Base-by-base conservation (phyloP, 2,329 filamentous ascomycete genomes). In the Ophiosphaerella korrae region DNA sequence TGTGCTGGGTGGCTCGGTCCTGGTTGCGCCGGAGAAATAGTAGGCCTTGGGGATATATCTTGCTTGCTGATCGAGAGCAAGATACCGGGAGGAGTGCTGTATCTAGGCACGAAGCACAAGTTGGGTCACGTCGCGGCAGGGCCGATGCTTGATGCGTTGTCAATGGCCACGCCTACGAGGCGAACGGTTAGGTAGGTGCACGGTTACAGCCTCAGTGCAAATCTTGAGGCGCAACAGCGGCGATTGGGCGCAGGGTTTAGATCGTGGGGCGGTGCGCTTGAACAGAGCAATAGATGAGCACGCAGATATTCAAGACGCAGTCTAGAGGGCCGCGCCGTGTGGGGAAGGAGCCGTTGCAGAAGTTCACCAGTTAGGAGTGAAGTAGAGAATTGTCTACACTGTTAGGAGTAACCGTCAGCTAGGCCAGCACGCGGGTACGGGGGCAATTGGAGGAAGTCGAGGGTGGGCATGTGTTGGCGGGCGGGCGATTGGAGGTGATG, bases 121-220 rank as follows among this genome's bases (percentile, higher is more conserved):
- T 53, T 66, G 55, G 65, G 64, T 73, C 70, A 73, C 68, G 69
- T 72, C 65, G 68, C 66, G 57, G 62, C 61, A 68, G 60, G 62
- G 55, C 60, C 59, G 68, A 69, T 70, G 71, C 60, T 72, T 68
- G 71, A 75, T 75, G 72, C 66, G 72, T 70, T 75, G 72, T 74
- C 72, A 75, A 74, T 75, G 71, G 71, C 70, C 68, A 71, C 66
- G 67, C 70, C 71, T 71, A 65, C 67, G 68, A 71, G 70, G 68
- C 64, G 69, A 63, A 57, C 60, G 50, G 57, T 58, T 62, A 60
- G 60, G 62, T 48, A 55, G 42, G 63, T 53, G 68, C 67, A 70
- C 64, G 62, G 63, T 52, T 56, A 57, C 52, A 63, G 67, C 60
- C 61, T 66, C 61, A 64, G 65, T 54, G 61, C 52, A 60, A 47